These are phyloP conservation scores for Collybiopsis confluens DNA, from an alignment of 768 basidiomycete species.

Conservation along the genomic window DNA sequence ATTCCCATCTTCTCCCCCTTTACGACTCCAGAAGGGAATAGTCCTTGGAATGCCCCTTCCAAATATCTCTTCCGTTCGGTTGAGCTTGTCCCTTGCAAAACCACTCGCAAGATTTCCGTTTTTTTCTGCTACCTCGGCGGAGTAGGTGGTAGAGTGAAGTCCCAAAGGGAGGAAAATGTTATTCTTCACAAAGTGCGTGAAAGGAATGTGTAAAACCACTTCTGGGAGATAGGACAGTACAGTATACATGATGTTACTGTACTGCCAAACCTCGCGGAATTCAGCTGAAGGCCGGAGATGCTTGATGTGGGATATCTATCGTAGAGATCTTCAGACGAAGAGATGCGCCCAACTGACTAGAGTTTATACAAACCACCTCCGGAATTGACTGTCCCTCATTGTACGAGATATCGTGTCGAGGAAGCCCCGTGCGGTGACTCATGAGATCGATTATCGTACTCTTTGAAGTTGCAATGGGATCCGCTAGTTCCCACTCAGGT, in stretches of 20 bases:
- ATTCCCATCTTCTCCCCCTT: conserved; percentile 19
- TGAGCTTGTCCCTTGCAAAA: conserved; percentile 3
- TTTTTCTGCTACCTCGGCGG: conserved; percentile 18
- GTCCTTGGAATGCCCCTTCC: conserved; percentile 13
- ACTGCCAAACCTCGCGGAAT: conserved; percentile 16
- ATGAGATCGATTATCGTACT: conserved; percentile 17
- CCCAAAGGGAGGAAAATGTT: conserved; percentile 24
- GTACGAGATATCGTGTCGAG: conserved; percentile 15
- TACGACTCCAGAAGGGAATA: conserved; percentile 16
- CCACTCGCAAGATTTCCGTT: conserved; percentile 20
- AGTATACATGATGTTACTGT: conserved; percentile 19
- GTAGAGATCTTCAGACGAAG: no score
- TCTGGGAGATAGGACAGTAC: conserved; percentile 13
- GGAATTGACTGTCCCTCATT: conserved; percentile 10
- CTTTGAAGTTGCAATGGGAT: conserved; percentile 17
- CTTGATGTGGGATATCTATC: conserved; percentile 12
- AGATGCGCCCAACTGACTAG: no score
- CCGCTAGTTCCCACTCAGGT: conserved; percentile 21
- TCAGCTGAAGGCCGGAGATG: conserved; percentile 16
- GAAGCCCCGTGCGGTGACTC: conserved; percentile 17
- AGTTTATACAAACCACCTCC: conserved; percentile 3
- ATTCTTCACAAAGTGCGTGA: conserved; percentile 21
- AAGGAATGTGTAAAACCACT: conserved; percentile 10
- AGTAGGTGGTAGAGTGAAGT: conserved; percentile 24
- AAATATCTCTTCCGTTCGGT: conserved; percentile 15